Conservation (phyloP, 164 flowering plant genomes). For the Aristolochia californica region DNA sequence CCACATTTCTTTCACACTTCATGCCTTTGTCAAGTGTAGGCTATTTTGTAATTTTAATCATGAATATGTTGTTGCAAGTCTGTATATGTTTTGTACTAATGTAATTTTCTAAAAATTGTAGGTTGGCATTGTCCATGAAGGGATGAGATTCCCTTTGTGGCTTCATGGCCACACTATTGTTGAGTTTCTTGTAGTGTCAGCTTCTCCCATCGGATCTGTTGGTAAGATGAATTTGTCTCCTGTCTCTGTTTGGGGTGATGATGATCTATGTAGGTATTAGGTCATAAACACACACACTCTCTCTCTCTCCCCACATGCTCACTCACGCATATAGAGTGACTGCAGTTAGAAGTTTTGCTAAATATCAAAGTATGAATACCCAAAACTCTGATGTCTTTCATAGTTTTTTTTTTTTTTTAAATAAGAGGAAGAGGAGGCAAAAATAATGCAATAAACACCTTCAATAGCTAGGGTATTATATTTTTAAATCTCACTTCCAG, state of each 20-base stretch:
- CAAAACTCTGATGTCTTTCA: background rate
- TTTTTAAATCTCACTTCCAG: too few species aligned
- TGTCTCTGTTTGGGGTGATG: too few species aligned
- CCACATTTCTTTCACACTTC: background rate
- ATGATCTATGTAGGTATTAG: too few species aligned
- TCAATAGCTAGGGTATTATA: too few species aligned
- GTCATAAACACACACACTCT: background rate
- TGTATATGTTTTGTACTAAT: background rate
- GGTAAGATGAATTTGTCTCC: conserved; percentile 40
- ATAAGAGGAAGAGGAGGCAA: background rate
- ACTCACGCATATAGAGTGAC: background rate
- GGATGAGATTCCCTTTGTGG: conserved; percentile 92
- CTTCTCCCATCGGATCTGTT: conserved; percentile 57
- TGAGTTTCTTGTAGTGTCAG: conserved; percentile 68
- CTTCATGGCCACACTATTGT: conserved; percentile 60
- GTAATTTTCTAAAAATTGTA: conserved; percentile 19
- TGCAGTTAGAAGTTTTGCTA: background rate
- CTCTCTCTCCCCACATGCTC: background rate
- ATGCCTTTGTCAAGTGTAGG: background rate
- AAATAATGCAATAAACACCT: too few species aligned
- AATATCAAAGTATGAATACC: background rate
- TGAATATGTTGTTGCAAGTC: background rate
- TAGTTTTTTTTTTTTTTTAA: background rate
- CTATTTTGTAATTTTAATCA: background rate
- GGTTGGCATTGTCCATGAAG: conserved; percentile 72